phyloP scores from a whole-genome alignment of 2,329 filamentous ascomycete species.

The Ascomycota sp. region DNA sequence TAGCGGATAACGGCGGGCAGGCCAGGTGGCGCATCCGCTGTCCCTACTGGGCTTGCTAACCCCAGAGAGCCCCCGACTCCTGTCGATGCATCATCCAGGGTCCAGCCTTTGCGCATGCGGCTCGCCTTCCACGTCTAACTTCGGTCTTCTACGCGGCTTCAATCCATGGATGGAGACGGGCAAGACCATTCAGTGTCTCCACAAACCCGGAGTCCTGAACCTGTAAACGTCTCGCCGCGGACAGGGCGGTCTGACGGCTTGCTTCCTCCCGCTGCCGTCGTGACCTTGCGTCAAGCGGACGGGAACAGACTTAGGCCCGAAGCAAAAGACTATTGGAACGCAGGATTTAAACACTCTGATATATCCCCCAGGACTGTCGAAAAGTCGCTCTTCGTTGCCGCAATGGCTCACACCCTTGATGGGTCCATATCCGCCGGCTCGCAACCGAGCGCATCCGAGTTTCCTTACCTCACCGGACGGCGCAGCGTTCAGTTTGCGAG shows the following conservation, averaged over 20 bases:
- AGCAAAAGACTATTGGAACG: constrained; percentile 5
- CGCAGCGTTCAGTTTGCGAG: constrained; percentile 61
- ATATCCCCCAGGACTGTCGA: constrained; percentile 1
- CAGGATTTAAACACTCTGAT: constrained; percentile 3
- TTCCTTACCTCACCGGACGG: constrained; percentile 4
- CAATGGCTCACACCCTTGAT: constrained; percentile 1
- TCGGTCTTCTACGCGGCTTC: no score
- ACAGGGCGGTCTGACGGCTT: constrained; percentile 1
- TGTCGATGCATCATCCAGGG: no score
- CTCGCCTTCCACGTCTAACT: no score
- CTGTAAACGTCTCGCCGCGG: constrained; percentile 3
- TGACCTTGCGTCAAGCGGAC: background rate
- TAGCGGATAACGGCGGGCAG: no score
- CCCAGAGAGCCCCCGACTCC: no score
- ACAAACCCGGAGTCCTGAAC: constrained; percentile 3
- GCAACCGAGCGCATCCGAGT: constrained; percentile 1
- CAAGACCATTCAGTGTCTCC: constrained; percentile 4
- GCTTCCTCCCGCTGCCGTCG: constrained; percentile 1
- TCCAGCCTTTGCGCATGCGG: no score
- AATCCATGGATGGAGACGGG: no score
- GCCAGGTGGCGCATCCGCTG: no score
- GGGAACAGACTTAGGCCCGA: background rate
- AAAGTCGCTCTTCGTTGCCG: background rate
- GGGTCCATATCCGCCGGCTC: background rate
- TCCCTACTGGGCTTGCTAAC: no score